Base-by-base conservation (phyloP, 2,329 filamentous ascomycete genomes). In the Claviceps digitariae region DNA sequence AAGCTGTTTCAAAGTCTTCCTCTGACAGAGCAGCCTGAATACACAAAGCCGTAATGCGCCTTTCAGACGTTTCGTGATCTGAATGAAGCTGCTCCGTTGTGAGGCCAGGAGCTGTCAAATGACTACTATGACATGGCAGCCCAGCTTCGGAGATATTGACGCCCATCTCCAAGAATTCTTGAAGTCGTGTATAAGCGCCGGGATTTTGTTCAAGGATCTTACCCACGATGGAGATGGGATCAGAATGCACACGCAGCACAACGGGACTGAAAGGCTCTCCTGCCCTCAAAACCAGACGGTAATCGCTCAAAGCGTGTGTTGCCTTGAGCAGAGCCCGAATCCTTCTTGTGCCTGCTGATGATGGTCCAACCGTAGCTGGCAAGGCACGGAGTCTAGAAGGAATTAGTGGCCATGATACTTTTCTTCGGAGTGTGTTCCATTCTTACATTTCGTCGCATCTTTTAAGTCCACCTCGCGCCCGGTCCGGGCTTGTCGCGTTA, bases 1-100 rank as follows among this genome's bases (percentile, higher is more conserved):
- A 93, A 12, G 87, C 87, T 0, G 87, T 93, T 64, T 94, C 88
- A 56, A 93, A 93, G 63, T 82, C 88, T 57, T 90, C 83, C 63
- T 90, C 86, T 10, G 75, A 74, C 1, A 93, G 74, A 13, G 87
- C 86, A 15, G 85, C 82, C 63, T 89, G 83, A 43, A 91, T 82
- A 57, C 87, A 89, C 84, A 91, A 88, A 55, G 85, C 84, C 6
- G 82, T 83, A 50, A 93, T 81, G 31, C 87, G 79, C 48, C 78
- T 80, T 62, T 84, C 81, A 4, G 80, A 77, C 40, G 72, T 62
- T 3, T 65, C 58, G 2, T 66, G 67, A 44, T 66, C 65, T 23
- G 56, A 59, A 52, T 58, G 57, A 38, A 29, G 29, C 25, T 50
- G 27, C 17, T 51, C 46, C 36, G 21, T 29, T 17, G 38, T 6